Base-by-base conservation (phyloP, 2,329 filamentous ascomycete species). In the Lomentospora prolificans region DNA sequence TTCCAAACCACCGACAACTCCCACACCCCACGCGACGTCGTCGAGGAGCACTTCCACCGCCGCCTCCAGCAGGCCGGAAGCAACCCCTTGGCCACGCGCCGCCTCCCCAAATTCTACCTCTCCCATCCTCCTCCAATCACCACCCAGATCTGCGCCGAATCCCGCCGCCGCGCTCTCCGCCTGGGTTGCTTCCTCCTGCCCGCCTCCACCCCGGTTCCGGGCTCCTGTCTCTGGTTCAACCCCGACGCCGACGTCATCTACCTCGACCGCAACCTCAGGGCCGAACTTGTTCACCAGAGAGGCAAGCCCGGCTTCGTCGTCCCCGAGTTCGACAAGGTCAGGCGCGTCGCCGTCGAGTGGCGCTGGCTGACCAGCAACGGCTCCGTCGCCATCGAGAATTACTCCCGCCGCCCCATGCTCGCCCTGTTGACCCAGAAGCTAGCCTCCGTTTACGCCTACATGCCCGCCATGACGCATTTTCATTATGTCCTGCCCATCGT, bases 341-440 rank as follows among this genome's bases (percentile, higher is more conserved):
- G 61, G 19, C 58, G 68, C n/a, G 59, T 65, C 1, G 65, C 64
- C 0, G 30, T 67, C 3, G 62, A 67, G 31, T 68, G 64, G 66
- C 62, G 66, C 3, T 60, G 64, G 22, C 63, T 66, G 56, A 64
- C 64, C 48, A 57, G 56, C 12, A 62, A 67, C 39, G 62, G 64
- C 0, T 62, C 59, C 6, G 59, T 60, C 24, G 56, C 60, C 19
- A 50, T 41, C 2, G 61, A 61, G 19, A 59, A 64, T 39, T 60
- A 60, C 6, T 27, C 52, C 4, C 46, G 19, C 22, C 39, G 22
- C 14, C 27, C 33, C 12, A 62, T 63, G 50, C 55, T 57, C 2
- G 55, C 9, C 2, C 61, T 60, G 30, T 67, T 64, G 65, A 58
- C 53, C 24, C 53, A 55, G 0, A 60, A 58, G 0, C 60, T 65